These are phyloP conservation scores for Acanthamoeba healyi DNA, from an alignment of 208 protist species.

Conservation along the genomic window DNA sequence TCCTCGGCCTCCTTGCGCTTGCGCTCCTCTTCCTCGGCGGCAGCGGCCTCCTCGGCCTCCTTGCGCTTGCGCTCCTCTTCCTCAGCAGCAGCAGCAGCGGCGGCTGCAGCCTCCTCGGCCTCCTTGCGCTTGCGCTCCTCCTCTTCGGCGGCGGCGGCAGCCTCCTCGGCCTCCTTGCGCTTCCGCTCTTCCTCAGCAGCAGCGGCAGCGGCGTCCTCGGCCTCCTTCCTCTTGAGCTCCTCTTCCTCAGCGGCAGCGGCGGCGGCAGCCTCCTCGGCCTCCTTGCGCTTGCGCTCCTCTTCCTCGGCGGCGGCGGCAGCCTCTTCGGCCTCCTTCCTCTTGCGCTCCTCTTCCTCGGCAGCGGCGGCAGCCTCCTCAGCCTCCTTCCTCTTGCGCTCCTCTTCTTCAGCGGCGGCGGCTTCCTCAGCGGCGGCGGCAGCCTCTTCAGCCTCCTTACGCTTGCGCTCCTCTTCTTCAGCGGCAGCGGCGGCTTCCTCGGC, in stretches of 20 bases:
- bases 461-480: neutral
- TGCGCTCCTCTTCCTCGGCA: neutral
- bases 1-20: conserved; percentile 19
- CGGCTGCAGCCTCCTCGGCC: conserved; percentile 10
- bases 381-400: conserved; percentile 29
- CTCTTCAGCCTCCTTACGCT: neutral
- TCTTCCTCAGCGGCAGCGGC: neutral
- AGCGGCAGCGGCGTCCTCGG: conserved; percentile 17
- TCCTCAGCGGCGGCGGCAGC: neutral
- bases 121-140: neutral
- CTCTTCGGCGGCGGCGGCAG: neutral
- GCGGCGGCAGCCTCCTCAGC: conserved; percentile 31
- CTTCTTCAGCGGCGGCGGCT: neutral
- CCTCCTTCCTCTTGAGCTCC: conserved; percentile 22
- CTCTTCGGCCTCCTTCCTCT: neutral
- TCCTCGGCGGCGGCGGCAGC: neutral
- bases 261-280: conserved; percentile 43
- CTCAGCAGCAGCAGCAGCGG: neutral
- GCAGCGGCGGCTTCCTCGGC: neutral
- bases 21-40: neutral
- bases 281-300: neutral
- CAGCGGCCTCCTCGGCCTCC: neutral
- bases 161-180: neutral
- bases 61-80: neutral
- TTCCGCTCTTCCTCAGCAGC: conserved; percentile 23